phyloP scores from a whole-genome alignment of 164 flowering plant species.

The Piper longum region DNA sequence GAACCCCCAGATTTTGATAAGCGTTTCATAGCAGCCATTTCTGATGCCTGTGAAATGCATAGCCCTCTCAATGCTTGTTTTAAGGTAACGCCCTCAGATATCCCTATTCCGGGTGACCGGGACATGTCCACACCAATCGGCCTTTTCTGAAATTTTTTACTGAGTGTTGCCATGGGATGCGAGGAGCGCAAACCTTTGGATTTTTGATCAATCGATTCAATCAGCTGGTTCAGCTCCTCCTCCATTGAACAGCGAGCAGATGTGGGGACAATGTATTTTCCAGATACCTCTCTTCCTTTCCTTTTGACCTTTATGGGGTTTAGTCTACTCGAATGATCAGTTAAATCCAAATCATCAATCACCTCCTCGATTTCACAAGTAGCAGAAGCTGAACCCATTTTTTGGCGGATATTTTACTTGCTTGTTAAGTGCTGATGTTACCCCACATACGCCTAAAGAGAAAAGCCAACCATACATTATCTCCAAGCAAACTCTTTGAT shows the following conservation, averaged over 20 bases:
- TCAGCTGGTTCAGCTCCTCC: constrained; percentile 52
- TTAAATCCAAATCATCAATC: constrained; percentile 21
- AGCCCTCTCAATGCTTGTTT: constrained; percentile 88
- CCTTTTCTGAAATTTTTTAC: constrained; percentile 47
- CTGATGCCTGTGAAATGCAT: constrained; percentile 87
- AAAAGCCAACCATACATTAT: constrained; percentile 18
- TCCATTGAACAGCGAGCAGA: constrained; percentile 32
- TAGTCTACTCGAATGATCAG: constrained; percentile 11
- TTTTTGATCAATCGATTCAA: constrained; percentile 40
- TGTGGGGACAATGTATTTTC: constrained; percentile 8
- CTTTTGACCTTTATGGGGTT: constrained; percentile 9
- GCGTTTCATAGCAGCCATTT: constrained; percentile 81
- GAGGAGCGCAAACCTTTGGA: constrained; percentile 15
- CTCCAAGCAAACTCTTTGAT: constrained; percentile 10
- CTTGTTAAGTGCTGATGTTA: background rate
- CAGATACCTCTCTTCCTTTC: constrained; percentile 12
- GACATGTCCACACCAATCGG: constrained; percentile 47
- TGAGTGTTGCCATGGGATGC: constrained; percentile 15
- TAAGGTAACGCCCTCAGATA: constrained; percentile 56
- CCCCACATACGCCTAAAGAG: background rate
- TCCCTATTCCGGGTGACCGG: constrained; percentile 49
- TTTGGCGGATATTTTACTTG: background rate
- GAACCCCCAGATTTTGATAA: constrained; percentile 34
- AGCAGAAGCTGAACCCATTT: constrained; percentile 24
- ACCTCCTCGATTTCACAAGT: constrained; percentile 60